Evolutionary conservation across 495 filamentous ascomycete genomes (phyloP).

Genomic region (Saxispiralis lemnorum): DNA sequence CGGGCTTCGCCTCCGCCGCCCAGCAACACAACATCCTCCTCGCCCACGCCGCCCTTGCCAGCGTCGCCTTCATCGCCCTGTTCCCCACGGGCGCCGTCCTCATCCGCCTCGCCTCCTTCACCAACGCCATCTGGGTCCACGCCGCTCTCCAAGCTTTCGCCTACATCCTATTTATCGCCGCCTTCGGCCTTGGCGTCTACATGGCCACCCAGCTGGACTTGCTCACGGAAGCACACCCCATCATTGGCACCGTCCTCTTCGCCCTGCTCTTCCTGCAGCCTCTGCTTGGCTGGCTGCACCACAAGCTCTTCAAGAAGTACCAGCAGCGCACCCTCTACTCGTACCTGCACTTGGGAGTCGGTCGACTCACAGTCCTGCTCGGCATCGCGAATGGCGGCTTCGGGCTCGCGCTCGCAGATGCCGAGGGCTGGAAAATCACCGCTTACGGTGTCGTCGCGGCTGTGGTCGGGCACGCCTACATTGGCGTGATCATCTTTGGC

Average conservation of each 20-base stretch:
- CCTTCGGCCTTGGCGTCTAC: conserved; percentile 22
- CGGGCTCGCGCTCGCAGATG: conserved; percentile 19
- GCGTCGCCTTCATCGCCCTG: conserved; percentile 26
- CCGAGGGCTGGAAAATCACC: neutral
- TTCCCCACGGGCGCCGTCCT: conserved; percentile 31
- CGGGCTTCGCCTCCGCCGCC: neutral
- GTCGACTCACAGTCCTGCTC: conserved; percentile 22
- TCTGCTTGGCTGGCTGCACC: conserved; percentile 23
- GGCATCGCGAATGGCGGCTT: conserved; percentile 28
- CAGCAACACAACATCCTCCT: conserved; percentile 15
- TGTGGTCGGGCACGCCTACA: conserved; percentile 13
- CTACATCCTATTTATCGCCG: conserved; percentile 22
- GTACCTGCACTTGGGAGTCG: conserved; percentile 24
- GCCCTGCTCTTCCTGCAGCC: conserved; percentile 24
- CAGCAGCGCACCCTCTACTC: conserved; percentile 21
- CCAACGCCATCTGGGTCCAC: conserved; percentile 24
- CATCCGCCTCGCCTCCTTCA: conserved; percentile 27
- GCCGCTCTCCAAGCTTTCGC: conserved; percentile 22
- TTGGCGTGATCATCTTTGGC: conserved; percentile 15
- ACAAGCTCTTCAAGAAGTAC: conserved; percentile 24
- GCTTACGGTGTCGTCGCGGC: conserved; percentile 14
- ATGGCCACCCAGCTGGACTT: conserved; percentile 18
- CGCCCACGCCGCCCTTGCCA: conserved; percentile 24
- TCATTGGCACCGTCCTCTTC: conserved; percentile 25
- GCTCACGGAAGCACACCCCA: conserved; percentile 18